Base-by-base conservation (phyloP, 495 filamentous ascomycete genomes). In the Geopyxis carbonaria region DNA sequence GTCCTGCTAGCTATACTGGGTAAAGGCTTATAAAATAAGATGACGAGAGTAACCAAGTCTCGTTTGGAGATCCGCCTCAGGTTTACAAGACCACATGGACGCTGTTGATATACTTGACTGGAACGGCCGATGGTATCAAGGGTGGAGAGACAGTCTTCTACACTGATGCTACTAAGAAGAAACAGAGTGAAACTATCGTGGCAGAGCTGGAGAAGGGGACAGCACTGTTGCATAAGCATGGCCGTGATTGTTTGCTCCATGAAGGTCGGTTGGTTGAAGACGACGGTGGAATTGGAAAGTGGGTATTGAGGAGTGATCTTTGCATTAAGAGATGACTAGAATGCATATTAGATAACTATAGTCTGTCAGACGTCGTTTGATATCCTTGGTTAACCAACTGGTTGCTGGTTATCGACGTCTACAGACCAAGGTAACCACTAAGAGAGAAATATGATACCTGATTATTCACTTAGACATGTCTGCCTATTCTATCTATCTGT, bases 131-230 rank as follows among this genome's bases (percentile, higher is more conserved):
- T 1, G 78, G 75, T 6, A 78, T 82, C 44, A 47, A 63, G 7
- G 87, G 87, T 18, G 87, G 86, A 28, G 82, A 93, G 51, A 94
- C 86, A 0, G 77, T 89, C 29, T 95, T 95, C 58, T 89, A 93
- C 52, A 82, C 82, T 0, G 69, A 80, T 36, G 64, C 67, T 7
- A 74, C 66, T 53, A 72, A 53, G 57, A 61, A 42, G 51, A 66
- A 1, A 39, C 47, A 32, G 46, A 49, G 24, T 60, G 72, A 70
- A 30, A 67, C 73, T 37, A 66, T 87, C 34, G 64, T 72, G 8
- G 69, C 91, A 13, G 69, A 65, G 1, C 72, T 77, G 4, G 80
- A 89, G 57, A 75, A 75, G 18, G 86, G 87, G 6, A 76, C 89
- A 69, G 69, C 80, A 30, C 59, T 94, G 15, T 61, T 95, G 29